Conservation (phyloP, 2,329 filamentous ascomycete genomes). For the Emmonsiellopsis sp. region DNA sequence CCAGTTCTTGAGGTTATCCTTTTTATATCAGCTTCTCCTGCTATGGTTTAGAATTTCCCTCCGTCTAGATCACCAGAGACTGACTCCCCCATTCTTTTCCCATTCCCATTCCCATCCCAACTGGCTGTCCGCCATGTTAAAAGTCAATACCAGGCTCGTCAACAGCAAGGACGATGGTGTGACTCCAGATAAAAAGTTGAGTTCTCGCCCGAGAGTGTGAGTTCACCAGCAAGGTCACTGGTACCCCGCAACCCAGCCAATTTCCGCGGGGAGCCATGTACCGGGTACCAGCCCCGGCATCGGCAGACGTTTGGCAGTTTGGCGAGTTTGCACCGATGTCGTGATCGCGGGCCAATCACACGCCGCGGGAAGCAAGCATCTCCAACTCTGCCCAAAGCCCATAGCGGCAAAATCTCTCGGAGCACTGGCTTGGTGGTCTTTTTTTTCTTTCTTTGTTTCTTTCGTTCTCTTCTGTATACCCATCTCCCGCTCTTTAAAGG, state of each 20-base stretch:
- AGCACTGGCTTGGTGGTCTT: neutral
- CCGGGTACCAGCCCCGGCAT: neutral
- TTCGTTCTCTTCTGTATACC: conserved; percentile 9
- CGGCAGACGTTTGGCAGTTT: neutral
- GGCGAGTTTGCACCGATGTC: conserved; percentile 27
- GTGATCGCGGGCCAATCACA: conserved; percentile 36
- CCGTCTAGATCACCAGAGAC: too few relatives aligned
- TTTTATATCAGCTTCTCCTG: too few relatives aligned
- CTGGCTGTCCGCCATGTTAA: too few relatives aligned
- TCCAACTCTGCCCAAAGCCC: neutral
- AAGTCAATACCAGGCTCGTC: neutral
- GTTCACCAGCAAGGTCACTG: too few relatives aligned
- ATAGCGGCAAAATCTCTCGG: neutral
- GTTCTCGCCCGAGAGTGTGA: too few relatives aligned
- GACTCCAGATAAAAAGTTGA: neutral
- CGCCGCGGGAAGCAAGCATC: neutral
- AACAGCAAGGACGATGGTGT: neutral
- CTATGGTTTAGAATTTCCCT: too few relatives aligned
- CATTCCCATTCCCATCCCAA: too few relatives aligned
- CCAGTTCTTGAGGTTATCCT: too few relatives aligned
- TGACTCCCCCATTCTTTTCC: too few relatives aligned
- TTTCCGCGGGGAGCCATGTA: neutral
- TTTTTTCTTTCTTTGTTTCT: conserved; percentile 11
- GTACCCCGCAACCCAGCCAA: too few relatives aligned
- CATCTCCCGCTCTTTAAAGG: too few relatives aligned